Percentiles rank a stretch among this genome's conserved stretches.
Evolutionary conservation across 768 basidiomycete species (phyloP).

Genomic region (Mycena epipterygia): DNA sequence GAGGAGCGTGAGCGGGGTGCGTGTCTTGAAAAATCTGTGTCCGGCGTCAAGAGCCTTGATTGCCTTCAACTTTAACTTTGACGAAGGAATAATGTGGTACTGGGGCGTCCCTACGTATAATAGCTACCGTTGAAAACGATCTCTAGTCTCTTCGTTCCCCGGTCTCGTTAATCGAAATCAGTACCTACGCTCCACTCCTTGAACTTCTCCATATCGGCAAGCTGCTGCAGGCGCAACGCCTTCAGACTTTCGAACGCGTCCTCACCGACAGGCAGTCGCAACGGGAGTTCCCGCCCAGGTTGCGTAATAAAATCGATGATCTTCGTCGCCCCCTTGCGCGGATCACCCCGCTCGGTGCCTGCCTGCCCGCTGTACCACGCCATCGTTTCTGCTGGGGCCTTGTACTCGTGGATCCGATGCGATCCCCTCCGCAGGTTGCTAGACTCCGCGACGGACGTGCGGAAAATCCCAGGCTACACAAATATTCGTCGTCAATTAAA

Average conservation of each 20-base stretch:
- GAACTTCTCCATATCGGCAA: conserved; percentile 33
- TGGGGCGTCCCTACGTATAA: too few species aligned
- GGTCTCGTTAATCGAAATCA: conserved; percentile 16
- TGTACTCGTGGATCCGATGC: conserved; percentile 39
- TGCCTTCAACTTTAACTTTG: too few species aligned
- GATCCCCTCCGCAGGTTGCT: conserved; percentile 20
- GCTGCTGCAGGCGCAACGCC: neutral
- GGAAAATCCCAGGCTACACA: conserved; percentile 40
- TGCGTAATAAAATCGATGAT: conserved; percentile 36
- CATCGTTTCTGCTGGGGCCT: conserved; percentile 4
- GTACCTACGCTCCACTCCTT: conserved; percentile 27
- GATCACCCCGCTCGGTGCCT: conserved; percentile 38
- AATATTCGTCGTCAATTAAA: neutral
- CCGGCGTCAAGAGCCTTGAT: too few species aligned
- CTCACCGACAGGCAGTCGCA: conserved; percentile 32
- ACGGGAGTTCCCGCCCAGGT: conserved; percentile 9
- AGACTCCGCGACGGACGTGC: conserved; percentile 33
- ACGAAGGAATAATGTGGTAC: too few species aligned
- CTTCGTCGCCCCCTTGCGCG: conserved; percentile 30
- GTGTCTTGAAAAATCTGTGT: too few species aligned
- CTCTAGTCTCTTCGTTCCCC: too few species aligned
- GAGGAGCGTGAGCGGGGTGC: neutral
- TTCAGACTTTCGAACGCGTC: conserved; percentile 29
- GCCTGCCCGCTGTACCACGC: neutral
- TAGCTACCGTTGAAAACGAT: too few species aligned